Base-by-base conservation (phyloP, 805 yeast species). In the Kuraishia cidri region DNA sequence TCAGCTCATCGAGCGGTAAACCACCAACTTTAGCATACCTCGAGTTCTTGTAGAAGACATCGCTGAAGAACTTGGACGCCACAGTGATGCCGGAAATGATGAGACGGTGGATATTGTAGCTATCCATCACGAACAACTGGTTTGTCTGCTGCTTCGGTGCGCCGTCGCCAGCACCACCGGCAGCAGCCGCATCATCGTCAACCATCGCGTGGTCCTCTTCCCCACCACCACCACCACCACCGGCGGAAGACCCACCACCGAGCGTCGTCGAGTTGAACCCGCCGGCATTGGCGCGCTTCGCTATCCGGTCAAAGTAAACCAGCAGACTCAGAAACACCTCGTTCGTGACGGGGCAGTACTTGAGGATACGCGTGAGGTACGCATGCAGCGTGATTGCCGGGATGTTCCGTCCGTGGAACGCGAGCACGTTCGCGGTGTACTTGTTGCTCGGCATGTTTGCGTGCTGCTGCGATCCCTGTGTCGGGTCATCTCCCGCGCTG, bases 311-410 rank as follows among this genome's bases (percentile, higher is more conserved):
- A 60, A 92, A 87, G 55, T 92, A 92, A 20, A 92, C 97, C 46
- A 92, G 65, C 23, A 92, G 60, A 24, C 95, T 79, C 30, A 92
- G 61, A 55, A 88, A 92, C 22, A 92, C 97, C 53, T 92, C 97
- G 56, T 90, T 90, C 3, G 98, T 88, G n/a, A 92, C 92, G 0
- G 99, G 97, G 55, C 99, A 92, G 59, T 92, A 92, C 57, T 90
- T 90, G 52, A 90, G 72, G 19, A 92, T 90, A 50, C 98, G 75
- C 27, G 85, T 72, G 38, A 92, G 66, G 52, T 92, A 92, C 14
- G 94, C 92, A 47, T 86, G 87, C 30, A 92, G 68, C 9, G 88
- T 75, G 34, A 92, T 92, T n/a, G 94, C 95, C 1, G 98, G 98
- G 7, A 92, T 79, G 50, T 90, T 94, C 37, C 94, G 78, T 12